Conservation (phyloP, 768 basidiomycete species). For the Fomitopsis serialis region DNA sequence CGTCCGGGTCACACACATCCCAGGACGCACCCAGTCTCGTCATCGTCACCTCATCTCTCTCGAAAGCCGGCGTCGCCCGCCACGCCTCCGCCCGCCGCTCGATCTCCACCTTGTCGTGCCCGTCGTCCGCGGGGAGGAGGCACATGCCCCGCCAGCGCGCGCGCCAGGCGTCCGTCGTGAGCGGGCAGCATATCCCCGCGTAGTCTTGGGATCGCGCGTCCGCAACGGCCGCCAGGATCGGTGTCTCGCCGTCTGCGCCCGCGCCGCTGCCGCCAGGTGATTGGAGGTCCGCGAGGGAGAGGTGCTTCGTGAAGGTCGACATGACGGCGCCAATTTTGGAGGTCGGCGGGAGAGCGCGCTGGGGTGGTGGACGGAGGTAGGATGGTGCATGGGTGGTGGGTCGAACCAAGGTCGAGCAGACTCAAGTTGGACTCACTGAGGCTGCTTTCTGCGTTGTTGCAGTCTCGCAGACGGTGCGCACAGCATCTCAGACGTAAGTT, state of each 20-base stretch:
- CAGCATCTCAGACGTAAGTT: not conserved
- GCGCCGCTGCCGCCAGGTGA: slow-evolving; percentile 13
- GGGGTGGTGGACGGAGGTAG: slow-evolving; percentile 1
- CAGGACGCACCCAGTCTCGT: slow-evolving; percentile 72
- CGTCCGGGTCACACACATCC: slow-evolving; percentile 2
- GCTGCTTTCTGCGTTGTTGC: not conserved
- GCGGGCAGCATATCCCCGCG: slow-evolving; percentile 71
- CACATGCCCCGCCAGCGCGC: slow-evolving; percentile 89
- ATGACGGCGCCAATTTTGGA: slow-evolving; percentile 4
- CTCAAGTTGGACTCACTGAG: too few relatives aligned
- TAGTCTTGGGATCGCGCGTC: slow-evolving; percentile 65
- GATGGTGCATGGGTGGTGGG: not conserved
- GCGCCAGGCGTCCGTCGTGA: slow-evolving; percentile 87
- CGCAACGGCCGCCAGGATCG: slow-evolving; percentile 44
- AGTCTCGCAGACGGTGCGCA: not conserved
- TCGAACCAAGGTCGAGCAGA: too few relatives aligned
- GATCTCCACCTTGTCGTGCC: slow-evolving; percentile 34
- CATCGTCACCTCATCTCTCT: slow-evolving; percentile 81
- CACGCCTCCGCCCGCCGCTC: slow-evolving; percentile 78
- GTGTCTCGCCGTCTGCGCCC: slow-evolving; percentile 28
- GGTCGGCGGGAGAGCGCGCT: not conserved
- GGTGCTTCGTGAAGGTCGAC: slow-evolving; percentile 18
- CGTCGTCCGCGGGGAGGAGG: slow-evolving; percentile 47
- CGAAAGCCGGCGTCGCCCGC: slow-evolving; percentile 78
- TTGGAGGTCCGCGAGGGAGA: slow-evolving; percentile 24